Evolutionary conservation across 2,329 filamentous ascomycete species (phyloP), one percentile per base, ranked within the genome.

Genomic region (Ceratocystis huliohia): DNA sequence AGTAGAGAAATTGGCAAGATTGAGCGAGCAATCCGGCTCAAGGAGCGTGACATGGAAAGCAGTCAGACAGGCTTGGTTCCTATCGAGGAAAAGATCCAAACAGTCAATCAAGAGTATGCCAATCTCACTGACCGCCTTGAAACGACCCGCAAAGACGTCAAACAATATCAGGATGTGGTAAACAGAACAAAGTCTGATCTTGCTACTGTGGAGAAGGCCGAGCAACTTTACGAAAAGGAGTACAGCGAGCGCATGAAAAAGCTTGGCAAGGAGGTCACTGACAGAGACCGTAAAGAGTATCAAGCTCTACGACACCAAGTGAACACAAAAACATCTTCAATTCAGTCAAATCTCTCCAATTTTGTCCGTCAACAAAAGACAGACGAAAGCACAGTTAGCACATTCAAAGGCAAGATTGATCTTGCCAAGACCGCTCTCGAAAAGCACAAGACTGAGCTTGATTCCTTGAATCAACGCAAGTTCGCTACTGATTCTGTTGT

Each of bases 351-450:
- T 70, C 81, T 96, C 48, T 89, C 95, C 75, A 90, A 91, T 69
- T 82, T 96, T n/a, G 83, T 85, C 66, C 90, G 92, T 25, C 91
- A 96, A 73, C 82, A 91, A 69, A 96, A 93, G 76, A 94, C 91
- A 0, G 92, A 97, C 72, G 88, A 93, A 69, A 91, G 95, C 68
- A 94, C 91, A 0, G 88, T 93, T 68, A 93, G 89, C 72, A 96
- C 88, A 69, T 80, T 97, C 69, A 92, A 89, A 75, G 89, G 89
- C 72, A 96, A 91, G 74, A 87, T 96, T 41, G 91, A 96, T 70
- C 86, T 82, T 65, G 85, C 87, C 17, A 82, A 94, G 69, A 87
- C 86, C 71, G 84, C 88, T 45, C 81, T 89, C 13, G 84, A 89
- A 69, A 91, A 88, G 70, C 79, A 94, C 3, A 84, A 90, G 69